Percentiles rank a stretch among this genome's conserved stretches.
phyloP scores from a whole-genome alignment of 768 basidiomycete genomes.

The Hydnomerulius pinastri region DNA sequence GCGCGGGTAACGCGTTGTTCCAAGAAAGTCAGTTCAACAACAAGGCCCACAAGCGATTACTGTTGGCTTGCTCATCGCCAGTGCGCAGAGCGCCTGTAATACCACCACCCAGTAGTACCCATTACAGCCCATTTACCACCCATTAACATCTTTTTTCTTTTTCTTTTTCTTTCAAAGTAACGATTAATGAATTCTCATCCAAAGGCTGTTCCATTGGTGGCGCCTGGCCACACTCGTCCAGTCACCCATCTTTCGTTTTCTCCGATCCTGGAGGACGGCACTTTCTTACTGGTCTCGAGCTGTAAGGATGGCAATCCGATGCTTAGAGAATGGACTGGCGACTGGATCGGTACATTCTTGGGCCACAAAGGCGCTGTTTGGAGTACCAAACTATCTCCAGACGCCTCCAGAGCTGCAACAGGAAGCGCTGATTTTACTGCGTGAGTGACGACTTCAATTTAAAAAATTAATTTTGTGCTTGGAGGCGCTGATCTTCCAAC shows the following conservation, averaged over 20 bases:
- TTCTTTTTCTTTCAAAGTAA: constrained; percentile 11
- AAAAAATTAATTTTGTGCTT: constrained; percentile 2
- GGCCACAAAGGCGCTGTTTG: constrained; percentile 96
- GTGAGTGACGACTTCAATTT: constrained; percentile 48
- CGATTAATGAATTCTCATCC: constrained; percentile 61
- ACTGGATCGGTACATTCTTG: constrained; percentile 95
- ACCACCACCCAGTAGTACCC: constrained; percentile 13
- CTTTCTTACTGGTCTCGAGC: constrained; percentile 89
- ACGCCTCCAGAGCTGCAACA: constrained; percentile 84
- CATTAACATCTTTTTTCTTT: background rate
- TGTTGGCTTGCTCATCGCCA: constrained; percentile 21
- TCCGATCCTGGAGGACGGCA: constrained; percentile 77
- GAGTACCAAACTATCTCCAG: constrained; percentile 88
- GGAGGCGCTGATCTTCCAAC: constrained; percentile 15
- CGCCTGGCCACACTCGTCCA: constrained; percentile 82
- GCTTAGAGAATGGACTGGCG: constrained; percentile 96
- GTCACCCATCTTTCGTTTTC: constrained; percentile 96
- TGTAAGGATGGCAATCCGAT: constrained; percentile 99
- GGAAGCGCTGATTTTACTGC: constrained; percentile 98
- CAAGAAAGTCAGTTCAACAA: background rate
- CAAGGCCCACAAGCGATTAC: constrained; percentile 1
- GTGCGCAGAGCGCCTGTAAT: constrained; percentile 53
- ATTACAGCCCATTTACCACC: background rate
- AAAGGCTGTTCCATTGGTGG: constrained; percentile 79
- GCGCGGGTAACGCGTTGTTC: background rate